These are phyloP conservation scores for Symbiotaphrina buchneri DNA, from an alignment of 495 filamentous ascomycete species.

Conservation along the genomic window DNA sequence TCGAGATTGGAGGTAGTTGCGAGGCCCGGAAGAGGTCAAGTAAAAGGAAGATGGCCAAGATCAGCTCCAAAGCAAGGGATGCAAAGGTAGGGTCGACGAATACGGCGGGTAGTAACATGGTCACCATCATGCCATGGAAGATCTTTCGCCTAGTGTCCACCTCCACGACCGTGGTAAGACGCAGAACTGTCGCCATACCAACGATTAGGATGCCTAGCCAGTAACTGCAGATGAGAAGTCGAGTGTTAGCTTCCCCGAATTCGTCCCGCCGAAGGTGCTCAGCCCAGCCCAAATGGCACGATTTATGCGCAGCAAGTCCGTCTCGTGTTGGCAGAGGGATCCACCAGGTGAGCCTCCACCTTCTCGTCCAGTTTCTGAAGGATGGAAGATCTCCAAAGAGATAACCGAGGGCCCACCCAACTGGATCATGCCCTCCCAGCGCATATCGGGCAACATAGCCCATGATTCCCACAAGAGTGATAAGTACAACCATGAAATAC, in stretches of 20 bases:
- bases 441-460: conserved; percentile 40
- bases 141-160: conserved; percentile 96
- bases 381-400: conserved; percentile 55
- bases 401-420: conserved; percentile 85
- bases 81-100: conserved; percentile 72
- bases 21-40: conserved; percentile 76
- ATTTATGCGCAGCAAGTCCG: conserved; percentile 10
- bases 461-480: conserved; percentile 51
- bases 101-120: conserved; percentile 72
- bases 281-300: conserved; percentile 28
- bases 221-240: conserved; percentile 56
- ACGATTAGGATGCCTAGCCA: conserved; percentile 41
- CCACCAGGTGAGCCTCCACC: conserved; percentile 47
- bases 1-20: conserved; percentile 72
- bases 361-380: conserved; percentile 42
- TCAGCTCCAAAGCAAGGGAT: conserved; percentile 49
- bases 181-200: conserved; percentile 52
- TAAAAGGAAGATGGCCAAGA: conserved; percentile 63
- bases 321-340: conserved; percentile 41
- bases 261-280: conserved; percentile 29
- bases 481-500: conserved; percentile 35
- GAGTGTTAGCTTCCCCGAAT: conserved; percentile 57
- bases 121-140: conserved; percentile 95
- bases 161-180: conserved; percentile 46
- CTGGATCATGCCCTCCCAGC: conserved; percentile 50